Percentiles rank a stretch among this genome's conserved stretches.
These are phyloP conservation scores for Gynandropsis gynandra DNA, from an alignment of 345 rosid species.

Conservation along the genomic window DNA sequence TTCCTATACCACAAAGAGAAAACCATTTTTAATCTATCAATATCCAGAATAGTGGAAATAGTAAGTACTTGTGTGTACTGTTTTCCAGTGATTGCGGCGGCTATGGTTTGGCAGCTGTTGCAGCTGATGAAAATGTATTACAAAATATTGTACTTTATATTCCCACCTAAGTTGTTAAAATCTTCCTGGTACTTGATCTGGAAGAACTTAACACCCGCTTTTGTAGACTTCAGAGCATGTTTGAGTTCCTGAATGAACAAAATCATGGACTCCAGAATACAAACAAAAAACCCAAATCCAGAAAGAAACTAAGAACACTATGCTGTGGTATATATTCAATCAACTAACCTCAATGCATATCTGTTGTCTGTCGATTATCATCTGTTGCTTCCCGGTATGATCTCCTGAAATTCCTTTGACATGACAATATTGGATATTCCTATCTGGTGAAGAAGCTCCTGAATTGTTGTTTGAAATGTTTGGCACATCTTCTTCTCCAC, in stretches of 20 bases:
- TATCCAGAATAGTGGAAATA: not conserved
- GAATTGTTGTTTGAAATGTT: constrained; percentile 13
- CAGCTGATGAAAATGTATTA: not conserved
- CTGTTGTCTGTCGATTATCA: constrained; percentile 56
- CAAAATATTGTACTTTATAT: constrained; percentile 1
- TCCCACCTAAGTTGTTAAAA: constrained; percentile 51
- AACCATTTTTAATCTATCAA: not conserved
- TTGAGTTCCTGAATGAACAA: constrained; percentile 51
- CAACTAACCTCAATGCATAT: constrained; percentile 45
- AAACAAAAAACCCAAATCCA: constrained; percentile 4
- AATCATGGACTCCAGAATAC: not conserved
- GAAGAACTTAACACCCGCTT: constrained; percentile 52
- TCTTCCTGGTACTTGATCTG: constrained; percentile 64
- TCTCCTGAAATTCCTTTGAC: constrained; percentile 17
- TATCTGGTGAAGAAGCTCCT: constrained; percentile 17
- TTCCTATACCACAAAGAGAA: constrained; percentile 38
- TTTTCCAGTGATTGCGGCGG: not conserved
- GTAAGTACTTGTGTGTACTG: not conserved
- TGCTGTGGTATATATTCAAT: not conserved
- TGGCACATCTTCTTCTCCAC: constrained; percentile 28
- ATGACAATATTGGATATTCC: constrained; percentile 6
- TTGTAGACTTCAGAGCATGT: constrained; percentile 43
- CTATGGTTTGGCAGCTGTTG: too few species aligned
- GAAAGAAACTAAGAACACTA: not conserved
- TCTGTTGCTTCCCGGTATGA: constrained; percentile 38